phyloP scores from a whole-genome alignment of 192 early-diverging fungal genomes.

The Backusella tarrabulga region DNA sequence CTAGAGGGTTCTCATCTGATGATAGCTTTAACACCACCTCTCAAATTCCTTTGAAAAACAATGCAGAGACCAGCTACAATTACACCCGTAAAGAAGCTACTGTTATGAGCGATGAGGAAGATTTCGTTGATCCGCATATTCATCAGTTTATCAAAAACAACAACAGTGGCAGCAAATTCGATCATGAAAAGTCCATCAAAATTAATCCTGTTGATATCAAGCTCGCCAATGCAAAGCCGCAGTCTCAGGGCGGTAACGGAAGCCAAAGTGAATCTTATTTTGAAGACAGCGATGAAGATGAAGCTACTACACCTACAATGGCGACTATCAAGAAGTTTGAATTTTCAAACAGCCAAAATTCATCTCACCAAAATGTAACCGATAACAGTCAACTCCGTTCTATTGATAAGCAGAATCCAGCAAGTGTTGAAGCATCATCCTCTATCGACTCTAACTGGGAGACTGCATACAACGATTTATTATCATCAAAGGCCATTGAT shows the following conservation, averaged over 20 bases:
- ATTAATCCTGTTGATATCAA: background rate
- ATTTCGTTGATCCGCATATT: background rate
- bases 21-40: background rate
- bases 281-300: slow-evolving; percentile 12
- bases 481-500: background rate
- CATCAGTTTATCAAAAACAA: background rate
- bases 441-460: background rate
- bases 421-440: background rate
- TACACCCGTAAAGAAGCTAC: background rate
- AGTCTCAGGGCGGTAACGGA: background rate
- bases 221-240: background rate
- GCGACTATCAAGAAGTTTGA: background rate
- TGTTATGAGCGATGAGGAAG: background rate
- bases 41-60: background rate
- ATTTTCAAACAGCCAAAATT: background rate
- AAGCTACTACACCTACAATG: slow-evolving; percentile 8
- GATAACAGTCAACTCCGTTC: background rate
- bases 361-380: background rate
- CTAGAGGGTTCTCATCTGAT: background rate
- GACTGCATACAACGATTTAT: slow-evolving; percentile 2
- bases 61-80: background rate
- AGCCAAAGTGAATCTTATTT: background rate
- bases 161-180: background rate
- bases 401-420: background rate
- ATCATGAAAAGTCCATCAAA: background rate